These are phyloP conservation scores for Venturia oleaginea DNA, from an alignment of 2,329 filamentous ascomycete genomes.

Conservation along the genomic window DNA sequence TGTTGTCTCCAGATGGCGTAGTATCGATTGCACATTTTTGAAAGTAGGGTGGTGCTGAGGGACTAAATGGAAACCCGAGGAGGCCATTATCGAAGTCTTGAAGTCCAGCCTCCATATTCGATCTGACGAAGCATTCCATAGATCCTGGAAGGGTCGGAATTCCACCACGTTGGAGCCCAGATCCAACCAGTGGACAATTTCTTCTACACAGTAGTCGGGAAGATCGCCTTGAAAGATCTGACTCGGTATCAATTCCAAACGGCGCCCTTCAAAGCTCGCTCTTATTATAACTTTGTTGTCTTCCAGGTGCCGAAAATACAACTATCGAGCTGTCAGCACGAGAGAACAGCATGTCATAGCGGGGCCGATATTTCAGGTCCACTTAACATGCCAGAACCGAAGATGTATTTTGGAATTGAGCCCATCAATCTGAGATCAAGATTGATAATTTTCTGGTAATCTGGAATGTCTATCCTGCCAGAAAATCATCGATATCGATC, in stretches of 20 bases:
- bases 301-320: constrained; percentile 47
- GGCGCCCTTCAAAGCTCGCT: constrained; percentile 21
- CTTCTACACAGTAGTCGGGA: constrained; percentile 40
- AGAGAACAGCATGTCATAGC: no score
- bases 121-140: constrained; percentile 28
- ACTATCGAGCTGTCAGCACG: constrained; percentile 16
- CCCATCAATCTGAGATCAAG: no score
- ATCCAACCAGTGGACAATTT: constrained; percentile 54
- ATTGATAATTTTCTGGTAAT: not conserved
- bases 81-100: not conserved
- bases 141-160: constrained; percentile 36
- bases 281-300: constrained; percentile 34
- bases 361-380: no score
- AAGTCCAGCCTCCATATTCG: constrained; percentile 35
- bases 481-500: not conserved
- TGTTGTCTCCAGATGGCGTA: constrained; percentile 40
- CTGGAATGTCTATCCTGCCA: not conserved
- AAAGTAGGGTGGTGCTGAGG: not conserved
- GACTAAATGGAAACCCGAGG: constrained; percentile 1
- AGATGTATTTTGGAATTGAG: no score
- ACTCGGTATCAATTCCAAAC: constrained; percentile 29
- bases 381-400: no score
- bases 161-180: constrained; percentile 38
- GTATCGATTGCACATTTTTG: constrained; percentile 43
- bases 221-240: constrained; percentile 36